Conservation (phyloP, 306 rosid genomes). For the Cicer bijugum region DNA sequence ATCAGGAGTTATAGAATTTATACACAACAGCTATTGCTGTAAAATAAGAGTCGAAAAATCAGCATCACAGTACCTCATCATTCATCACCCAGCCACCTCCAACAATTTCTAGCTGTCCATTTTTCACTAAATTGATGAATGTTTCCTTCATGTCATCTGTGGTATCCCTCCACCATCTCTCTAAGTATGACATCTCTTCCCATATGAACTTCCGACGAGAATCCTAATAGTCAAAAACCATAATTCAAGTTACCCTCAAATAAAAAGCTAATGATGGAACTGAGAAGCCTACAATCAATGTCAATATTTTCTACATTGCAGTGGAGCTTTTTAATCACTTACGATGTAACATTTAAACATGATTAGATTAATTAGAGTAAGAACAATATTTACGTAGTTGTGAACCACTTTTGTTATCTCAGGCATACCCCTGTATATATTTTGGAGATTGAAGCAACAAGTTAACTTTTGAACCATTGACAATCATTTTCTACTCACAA, state of each 20-base stretch:
- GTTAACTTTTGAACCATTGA: constrained; percentile 13
- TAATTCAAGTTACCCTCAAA: constrained; percentile 13
- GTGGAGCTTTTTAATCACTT: background rate
- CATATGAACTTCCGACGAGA: constrained; percentile 89
- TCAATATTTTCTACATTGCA: constrained; percentile 28
- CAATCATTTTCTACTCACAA: constrained; percentile 3
- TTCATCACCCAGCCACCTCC: constrained; percentile 99
- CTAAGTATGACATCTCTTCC: constrained; percentile 99
- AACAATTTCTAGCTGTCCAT: constrained; percentile 95
- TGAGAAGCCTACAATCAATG: background rate
- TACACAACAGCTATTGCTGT: background rate
- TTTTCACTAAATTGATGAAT: constrained; percentile 67
- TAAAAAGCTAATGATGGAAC: constrained; percentile 13
- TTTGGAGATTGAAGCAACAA: constrained; percentile 15
- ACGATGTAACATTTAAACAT: constrained; percentile 5
- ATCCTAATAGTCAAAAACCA: constrained; percentile 63
- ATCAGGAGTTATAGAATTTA: constrained; percentile 24
- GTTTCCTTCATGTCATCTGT: constrained; percentile 66
- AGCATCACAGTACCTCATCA: constrained; percentile 76
- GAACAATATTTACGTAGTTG: background rate
- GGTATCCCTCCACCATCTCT: constrained; percentile 98
- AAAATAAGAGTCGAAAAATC: constrained; percentile 16
- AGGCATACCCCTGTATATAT: background rate
- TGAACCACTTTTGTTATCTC: constrained; percentile 1
- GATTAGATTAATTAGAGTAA: background rate